Percentiles rank a stretch among this genome's conserved stretches.
Conservation (phyloP, 2,329 filamentous ascomycete genomes). For the Tolypocladium endophyticum region DNA sequence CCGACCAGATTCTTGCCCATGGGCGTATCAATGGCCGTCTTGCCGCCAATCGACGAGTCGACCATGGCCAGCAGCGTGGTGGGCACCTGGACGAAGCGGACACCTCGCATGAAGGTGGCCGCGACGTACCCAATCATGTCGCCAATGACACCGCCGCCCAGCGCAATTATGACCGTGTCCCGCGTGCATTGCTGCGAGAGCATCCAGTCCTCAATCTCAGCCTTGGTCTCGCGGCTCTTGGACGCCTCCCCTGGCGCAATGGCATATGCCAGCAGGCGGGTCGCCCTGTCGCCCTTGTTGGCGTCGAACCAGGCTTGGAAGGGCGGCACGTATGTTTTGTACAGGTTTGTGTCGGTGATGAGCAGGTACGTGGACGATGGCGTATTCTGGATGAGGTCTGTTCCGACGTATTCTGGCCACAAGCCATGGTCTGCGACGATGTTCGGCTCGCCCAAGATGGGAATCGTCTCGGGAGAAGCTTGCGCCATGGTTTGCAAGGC, state of each 20-base stretch:
- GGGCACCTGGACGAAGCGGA: constrained; percentile 92
- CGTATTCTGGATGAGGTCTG: constrained; percentile 69
- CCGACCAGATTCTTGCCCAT: constrained; percentile 94
- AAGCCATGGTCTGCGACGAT: constrained; percentile 89
- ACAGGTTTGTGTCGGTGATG: constrained; percentile 91
- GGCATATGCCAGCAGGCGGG: constrained; percentile 72
- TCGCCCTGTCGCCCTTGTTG: constrained; percentile 18
- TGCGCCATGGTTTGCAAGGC: constrained; percentile 13
- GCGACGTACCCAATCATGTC: constrained; percentile 98
- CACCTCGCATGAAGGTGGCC: constrained; percentile 95
- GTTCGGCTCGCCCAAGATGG: constrained; percentile 77
- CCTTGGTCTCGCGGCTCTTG: constrained; percentile 88
- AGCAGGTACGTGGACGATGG: constrained; percentile 88
- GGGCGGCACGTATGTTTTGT: constrained; percentile 64
- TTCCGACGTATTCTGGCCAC: constrained; percentile 71
- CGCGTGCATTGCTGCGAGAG: constrained; percentile 82
- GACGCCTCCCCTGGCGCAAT: constrained; percentile 89
- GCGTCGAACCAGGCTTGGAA: constrained; percentile 44
- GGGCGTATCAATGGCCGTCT: constrained; percentile 95
- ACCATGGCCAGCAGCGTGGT: constrained; percentile 96
- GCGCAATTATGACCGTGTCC: constrained; percentile 87
- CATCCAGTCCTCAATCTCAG: constrained; percentile 96
- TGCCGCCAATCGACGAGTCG: constrained; percentile 94
- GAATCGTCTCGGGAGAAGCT: constrained; percentile 47
- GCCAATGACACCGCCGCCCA: constrained; percentile 93